Conservation (phyloP, 768 basidiomycete species). For the Chalciporus piperatus region DNA sequence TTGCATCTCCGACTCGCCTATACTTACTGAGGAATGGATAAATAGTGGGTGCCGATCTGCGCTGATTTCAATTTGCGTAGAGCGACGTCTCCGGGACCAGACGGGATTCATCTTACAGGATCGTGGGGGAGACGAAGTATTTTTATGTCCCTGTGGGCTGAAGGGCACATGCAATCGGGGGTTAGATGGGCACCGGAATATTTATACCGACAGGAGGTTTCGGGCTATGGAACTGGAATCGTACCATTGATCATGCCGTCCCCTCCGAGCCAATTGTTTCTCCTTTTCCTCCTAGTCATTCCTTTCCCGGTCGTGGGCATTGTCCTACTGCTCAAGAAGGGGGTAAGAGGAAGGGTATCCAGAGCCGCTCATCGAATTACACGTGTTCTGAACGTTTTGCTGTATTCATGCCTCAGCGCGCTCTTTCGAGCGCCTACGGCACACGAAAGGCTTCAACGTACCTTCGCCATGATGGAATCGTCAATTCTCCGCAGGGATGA, state of each 20-base stretch:
- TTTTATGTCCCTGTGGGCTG: too few relatives aligned
- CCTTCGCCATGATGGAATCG: constrained; percentile 8
- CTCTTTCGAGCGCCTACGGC: constrained; percentile 5
- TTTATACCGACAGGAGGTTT: too few relatives aligned
- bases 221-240: too few relatives aligned
- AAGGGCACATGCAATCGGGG: too few relatives aligned
- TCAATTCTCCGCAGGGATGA: constrained; percentile 1
- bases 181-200: too few relatives aligned
- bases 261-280: constrained; percentile 9
- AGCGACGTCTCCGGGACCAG: background rate
- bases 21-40: too few relatives aligned
- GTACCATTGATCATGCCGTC: constrained; percentile 10
- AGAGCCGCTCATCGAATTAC: constrained; percentile 4
- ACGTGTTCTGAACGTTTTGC: constrained; percentile 13
- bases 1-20: too few relatives aligned
- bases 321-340: background rate
- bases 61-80: background rate
- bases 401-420: constrained; percentile 7
- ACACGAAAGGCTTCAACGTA: background rate
- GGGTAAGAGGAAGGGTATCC: background rate
- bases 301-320: background rate
- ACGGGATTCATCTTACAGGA: background rate
- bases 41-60: background rate
- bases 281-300: constrained; percentile 13
- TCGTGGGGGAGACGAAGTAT: background rate